These are phyloP conservation scores for Oryza glumipatula DNA, from an alignment of 176 grass and related monocot species.

Conservation along the genomic window DNA sequence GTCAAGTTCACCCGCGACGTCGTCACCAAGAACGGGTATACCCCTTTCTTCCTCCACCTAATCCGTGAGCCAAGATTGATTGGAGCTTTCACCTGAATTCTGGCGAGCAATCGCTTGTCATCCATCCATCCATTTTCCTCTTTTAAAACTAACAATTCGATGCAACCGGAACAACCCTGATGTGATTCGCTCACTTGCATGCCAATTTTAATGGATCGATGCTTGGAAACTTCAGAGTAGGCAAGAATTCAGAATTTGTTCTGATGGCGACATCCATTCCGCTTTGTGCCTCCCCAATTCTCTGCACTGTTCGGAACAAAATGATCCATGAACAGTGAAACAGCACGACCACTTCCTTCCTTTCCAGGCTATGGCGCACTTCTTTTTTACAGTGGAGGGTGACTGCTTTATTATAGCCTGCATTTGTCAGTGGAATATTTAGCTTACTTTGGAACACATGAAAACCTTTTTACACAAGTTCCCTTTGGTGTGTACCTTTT, in stretches of 20 bases:
- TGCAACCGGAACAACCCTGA: not conserved
- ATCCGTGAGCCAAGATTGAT: slow-evolving; percentile 20
- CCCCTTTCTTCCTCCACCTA: not conserved
- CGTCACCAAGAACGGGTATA: slow-evolving; percentile 80
- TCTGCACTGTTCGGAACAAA: slow-evolving; percentile 25
- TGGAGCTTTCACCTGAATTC: slow-evolving; percentile 38
- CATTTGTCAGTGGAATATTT: slow-evolving; percentile 50
- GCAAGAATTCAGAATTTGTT: slow-evolving; percentile 43
- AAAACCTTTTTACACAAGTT: slow-evolving; percentile 46
- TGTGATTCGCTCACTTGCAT: slow-evolving; percentile 6
- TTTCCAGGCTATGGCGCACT: slow-evolving; percentile 46
- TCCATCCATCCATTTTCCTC: not conserved
- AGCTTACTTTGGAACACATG: slow-evolving; percentile 49
- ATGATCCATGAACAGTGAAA: slow-evolving; percentile 32
- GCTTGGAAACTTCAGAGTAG: slow-evolving; percentile 36
- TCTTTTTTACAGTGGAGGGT: slow-evolving; percentile 38
- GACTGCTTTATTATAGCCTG: slow-evolving; percentile 43
- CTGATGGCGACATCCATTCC: slow-evolving; percentile 42
- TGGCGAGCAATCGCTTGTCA: slow-evolving; percentile 3
- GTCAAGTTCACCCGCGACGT: slow-evolving; percentile 72
- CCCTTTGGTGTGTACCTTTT: slow-evolving; percentile 42
- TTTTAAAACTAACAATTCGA: not conserved
- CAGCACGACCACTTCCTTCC: slow-evolving; percentile 30
- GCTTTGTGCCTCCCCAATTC: slow-evolving; percentile 29
- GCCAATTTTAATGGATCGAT: slow-evolving; percentile 28